A percentile compares a stretch with the other conserved stretches of the same genome.
Conservation (phyloP, 495 filamentous ascomycete genomes). For the Stereocaulon alpinum region DNA sequence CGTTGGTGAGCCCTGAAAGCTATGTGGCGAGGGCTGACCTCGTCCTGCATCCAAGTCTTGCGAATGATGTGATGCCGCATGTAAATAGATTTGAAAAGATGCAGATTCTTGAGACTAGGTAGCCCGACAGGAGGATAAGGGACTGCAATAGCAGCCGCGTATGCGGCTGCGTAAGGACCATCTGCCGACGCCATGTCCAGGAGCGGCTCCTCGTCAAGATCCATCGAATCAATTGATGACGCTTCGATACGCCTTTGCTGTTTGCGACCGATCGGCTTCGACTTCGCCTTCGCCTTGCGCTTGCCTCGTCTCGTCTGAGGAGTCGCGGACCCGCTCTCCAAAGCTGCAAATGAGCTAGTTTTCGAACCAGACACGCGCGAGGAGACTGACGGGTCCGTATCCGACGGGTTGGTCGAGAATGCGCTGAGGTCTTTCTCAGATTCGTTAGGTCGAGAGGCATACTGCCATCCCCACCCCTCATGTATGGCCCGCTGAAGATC, state of each 20-base stretch:
- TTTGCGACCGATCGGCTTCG: slow-evolving; percentile 24
- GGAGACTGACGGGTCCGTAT: slow-evolving; percentile 34
- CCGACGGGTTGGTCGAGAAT: slow-evolving; percentile 33
- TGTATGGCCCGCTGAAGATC: slow-evolving; percentile 78
- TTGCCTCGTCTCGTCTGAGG: slow-evolving; percentile 37
- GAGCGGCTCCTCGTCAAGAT: slow-evolving; percentile 15
- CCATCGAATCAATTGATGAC: slow-evolving; percentile 10
- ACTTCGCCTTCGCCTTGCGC: slow-evolving; percentile 35
- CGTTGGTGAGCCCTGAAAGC: slow-evolving; percentile 92
- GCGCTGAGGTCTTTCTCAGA: slow-evolving; percentile 70
- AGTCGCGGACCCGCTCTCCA: slow-evolving; percentile 5
- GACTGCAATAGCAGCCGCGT: slow-evolving; percentile 66
- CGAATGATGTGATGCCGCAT: slow-evolving; percentile 82
- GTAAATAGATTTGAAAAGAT: slow-evolving; percentile 95
- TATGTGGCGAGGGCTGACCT: slow-evolving; percentile 81
- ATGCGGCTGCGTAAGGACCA: slow-evolving; percentile 78
- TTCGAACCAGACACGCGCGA: background rate
- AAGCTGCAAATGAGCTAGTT: slow-evolving; percentile 2
- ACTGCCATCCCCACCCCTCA: slow-evolving; percentile 99
- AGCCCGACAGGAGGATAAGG: slow-evolving; percentile 75
- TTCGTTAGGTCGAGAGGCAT: slow-evolving; percentile 61
- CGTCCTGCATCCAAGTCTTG: slow-evolving; percentile 77
- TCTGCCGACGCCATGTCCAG: slow-evolving; percentile 34
- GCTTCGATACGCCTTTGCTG: slow-evolving; percentile 24
- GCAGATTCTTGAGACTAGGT: slow-evolving; percentile 64